These are phyloP conservation scores for Alopecurus myosuroides DNA, from an alignment of 176 grass and related monocot genomes.

Conservation along the genomic window DNA sequence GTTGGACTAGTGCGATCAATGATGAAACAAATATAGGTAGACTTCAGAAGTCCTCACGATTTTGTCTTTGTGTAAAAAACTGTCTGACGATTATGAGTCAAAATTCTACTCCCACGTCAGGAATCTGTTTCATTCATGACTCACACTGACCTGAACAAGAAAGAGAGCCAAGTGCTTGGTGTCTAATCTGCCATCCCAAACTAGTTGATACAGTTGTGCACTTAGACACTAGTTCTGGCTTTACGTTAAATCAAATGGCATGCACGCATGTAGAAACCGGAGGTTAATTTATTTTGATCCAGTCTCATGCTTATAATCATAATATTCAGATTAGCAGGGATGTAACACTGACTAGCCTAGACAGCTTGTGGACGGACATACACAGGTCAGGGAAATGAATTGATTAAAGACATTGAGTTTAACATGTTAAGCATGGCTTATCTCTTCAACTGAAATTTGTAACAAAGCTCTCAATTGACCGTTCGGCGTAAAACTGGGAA, in stretches of 20 bases:
- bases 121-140: background rate
- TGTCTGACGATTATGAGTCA: background rate
- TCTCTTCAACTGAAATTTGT: too few species aligned
- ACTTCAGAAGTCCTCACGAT: background rate
- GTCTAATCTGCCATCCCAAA: background rate
- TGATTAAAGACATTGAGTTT: background rate
- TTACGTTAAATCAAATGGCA: background rate
- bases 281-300: background rate
- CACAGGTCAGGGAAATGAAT: background rate
- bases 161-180: background rate
- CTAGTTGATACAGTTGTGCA: background rate
- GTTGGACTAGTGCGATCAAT: background rate
- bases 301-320: background rate
- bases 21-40: background rate
- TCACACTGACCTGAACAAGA: background rate
- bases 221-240: background rate
- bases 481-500: background rate
- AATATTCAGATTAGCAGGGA: background rate
- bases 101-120: background rate
- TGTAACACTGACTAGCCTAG: background rate
- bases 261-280: background rate
- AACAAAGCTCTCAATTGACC: background rate
- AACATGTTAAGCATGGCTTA: background rate
- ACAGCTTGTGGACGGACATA: background rate
- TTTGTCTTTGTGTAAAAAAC: background rate